phyloP scores from a whole-genome alignment of 2,329 filamentous ascomycete species.

The Teratosphaeriaceae sp. region DNA sequence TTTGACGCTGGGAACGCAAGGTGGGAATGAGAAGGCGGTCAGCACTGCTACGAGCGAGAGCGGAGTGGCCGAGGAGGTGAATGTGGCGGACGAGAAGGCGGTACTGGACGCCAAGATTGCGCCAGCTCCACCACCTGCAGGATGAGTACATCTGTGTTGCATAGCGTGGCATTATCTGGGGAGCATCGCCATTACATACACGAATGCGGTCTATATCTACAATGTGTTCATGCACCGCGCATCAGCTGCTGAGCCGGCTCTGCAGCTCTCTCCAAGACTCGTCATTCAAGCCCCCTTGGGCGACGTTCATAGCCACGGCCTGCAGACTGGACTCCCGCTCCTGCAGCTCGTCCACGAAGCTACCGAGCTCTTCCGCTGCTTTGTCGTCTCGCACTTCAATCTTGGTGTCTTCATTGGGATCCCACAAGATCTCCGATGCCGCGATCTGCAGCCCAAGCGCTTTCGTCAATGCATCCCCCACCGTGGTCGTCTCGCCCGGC shows the following conservation, averaged over 20 bases:
- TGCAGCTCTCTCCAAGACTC: conserved; percentile 25
- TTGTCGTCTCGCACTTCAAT: conserved; percentile 55
- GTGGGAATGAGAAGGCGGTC: conserved; percentile 24
- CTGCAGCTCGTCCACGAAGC: conserved; percentile 54
- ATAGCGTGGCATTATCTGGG: not conserved
- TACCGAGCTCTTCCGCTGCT: conserved; percentile 50
- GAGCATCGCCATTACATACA: not conserved
- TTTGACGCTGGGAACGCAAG: conserved; percentile 49
- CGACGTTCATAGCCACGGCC: conserved; percentile 67
- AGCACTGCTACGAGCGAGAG: not conserved
- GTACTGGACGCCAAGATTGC: conserved; percentile 6
- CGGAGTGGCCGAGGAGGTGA: not conserved
- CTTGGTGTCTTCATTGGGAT: conserved; percentile 72
- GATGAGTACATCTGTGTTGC: not conserved
- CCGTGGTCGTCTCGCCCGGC: conserved; percentile 56
- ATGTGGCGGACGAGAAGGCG: conserved; percentile 3
- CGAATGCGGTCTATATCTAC: conserved; percentile 2
- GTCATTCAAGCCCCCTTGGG: conserved; percentile 28
- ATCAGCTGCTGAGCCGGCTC: conserved; percentile 14
- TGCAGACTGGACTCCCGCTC: conserved; percentile 65
- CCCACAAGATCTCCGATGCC: conserved; percentile 77
- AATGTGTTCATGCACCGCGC: not conserved
- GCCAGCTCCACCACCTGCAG: conserved; percentile 3
- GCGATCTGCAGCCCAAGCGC: conserved; percentile 60
- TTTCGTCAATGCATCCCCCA: conserved; percentile 57